Percentiles rank a stretch among this genome's conserved stretches.
Evolutionary conservation across 257 asterid species (phyloP).

Genomic region (Dorcoceras hygrometricum): DNA sequence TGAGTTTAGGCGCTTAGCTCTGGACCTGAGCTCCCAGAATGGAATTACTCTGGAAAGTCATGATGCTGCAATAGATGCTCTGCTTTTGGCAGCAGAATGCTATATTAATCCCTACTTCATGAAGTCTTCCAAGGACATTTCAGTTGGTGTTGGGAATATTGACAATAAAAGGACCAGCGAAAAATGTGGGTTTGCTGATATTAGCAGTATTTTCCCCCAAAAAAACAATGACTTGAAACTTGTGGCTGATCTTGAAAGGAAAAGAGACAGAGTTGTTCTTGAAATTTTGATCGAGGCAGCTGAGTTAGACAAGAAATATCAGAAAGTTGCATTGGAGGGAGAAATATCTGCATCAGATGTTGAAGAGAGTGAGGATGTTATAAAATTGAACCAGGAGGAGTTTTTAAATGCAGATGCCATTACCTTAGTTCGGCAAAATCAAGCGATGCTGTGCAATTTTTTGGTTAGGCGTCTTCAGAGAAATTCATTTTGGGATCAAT

Average conservation of each 20-base stretch:
- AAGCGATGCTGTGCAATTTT: constrained; percentile 68
- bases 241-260: constrained; percentile 78
- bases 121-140: constrained; percentile 47
- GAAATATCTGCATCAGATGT: constrained; percentile 34
- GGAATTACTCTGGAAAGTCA: constrained; percentile 69
- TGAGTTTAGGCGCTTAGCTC: constrained; percentile 84
- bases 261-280: constrained; percentile 88
- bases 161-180: constrained; percentile 30
- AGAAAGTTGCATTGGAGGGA: constrained; percentile 34
- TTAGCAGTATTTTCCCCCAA: constrained; percentile 37
- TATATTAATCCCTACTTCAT: constrained; percentile 80
- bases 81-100: constrained; percentile 96
- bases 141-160: constrained; percentile 37
- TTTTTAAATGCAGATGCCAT: constrained; percentile 76
- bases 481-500: constrained; percentile 49
- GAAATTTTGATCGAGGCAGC: constrained; percentile 93
- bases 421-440: constrained; percentile 88
- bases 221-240: constrained; percentile 56
- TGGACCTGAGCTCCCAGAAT: constrained; percentile 66
- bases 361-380: constrained; percentile 54
- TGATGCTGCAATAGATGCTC: constrained; percentile 74
- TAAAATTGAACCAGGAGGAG: constrained; percentile 53
- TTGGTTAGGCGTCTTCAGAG: constrained; percentile 57
- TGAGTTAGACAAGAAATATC: constrained; percentile 61
- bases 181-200: constrained; percentile 45